A percentile compares a stretch with the other conserved stretches of the same genome.
Evolutionary conservation across 805 yeast genomes (phyloP).

Genomic region (Debaryomyces hansenii): DNA sequence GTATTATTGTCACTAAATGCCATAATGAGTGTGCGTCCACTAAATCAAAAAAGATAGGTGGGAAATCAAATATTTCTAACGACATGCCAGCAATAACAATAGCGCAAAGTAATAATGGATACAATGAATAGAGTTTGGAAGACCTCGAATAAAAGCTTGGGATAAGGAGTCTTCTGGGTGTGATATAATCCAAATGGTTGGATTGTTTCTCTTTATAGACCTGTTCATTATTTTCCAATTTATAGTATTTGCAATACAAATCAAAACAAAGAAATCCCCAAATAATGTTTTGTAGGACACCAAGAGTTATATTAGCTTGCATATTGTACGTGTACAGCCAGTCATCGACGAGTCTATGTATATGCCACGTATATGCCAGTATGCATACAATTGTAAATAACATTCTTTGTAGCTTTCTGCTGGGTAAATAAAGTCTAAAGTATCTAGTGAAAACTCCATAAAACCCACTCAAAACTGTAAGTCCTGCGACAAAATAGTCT

Average conservation of each 20-base stretch:
- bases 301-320: conserved; percentile 82
- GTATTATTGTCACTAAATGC: conserved; percentile 81
- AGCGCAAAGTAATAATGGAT: conserved; percentile 34
- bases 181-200: conserved; percentile 29
- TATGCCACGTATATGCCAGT: conserved; percentile 59
- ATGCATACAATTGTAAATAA: conserved; percentile 43
- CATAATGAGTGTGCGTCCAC: conserved; percentile 93
- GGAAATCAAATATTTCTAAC: conserved; percentile 88
- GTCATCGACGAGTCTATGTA: conserved; percentile 60
- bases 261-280: conserved; percentile 30
- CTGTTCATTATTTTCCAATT: conserved; percentile 2
- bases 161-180: conserved; percentile 20
- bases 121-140: conserved; percentile 38
- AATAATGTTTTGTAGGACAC: conserved; percentile 65
- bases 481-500: conserved; percentile 92
- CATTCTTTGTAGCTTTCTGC: conserved; percentile 19
- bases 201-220: conserved; percentile 1
- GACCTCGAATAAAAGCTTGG: conserved; percentile 32
- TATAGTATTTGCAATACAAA: conserved; percentile 32
- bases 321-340: conserved; percentile 95
- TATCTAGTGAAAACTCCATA: conserved; percentile 65
- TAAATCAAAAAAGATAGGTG: conserved; percentile 59
- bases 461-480: conserved; percentile 79
- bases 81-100: conserved; percentile 73
- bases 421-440: conserved; percentile 53